Evolutionary conservation across 2,329 filamentous ascomycete species (phyloP), one percentile per base, ranked within the genome.

Genomic region (Colletotrichum sp.): DNA sequence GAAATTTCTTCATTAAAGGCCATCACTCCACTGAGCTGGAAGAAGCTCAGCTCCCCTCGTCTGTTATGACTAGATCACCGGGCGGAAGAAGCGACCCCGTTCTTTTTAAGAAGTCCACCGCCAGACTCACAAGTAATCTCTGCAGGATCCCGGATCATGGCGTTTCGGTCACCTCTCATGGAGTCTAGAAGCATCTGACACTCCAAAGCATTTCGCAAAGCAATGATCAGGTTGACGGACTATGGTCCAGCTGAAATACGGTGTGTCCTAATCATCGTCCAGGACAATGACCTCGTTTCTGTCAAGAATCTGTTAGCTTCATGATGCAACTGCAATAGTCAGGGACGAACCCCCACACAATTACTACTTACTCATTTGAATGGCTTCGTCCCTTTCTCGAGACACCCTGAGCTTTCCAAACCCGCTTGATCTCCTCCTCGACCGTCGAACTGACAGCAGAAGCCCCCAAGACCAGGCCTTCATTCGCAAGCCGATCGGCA

Each of bases 1-100:
- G 39, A 6, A 0, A 3, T n/a, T 44, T 44, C 8, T 44, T 12
- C 0, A 44, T 0, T 0, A 0, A 0, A n/a, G 18, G 18, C 18
- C 39, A 44, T 44, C 18, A 1, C 0, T 12, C 18, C 1, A 12
- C 9, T 1, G 0, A 1, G 39, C 39, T 44, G 18, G 5, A 0
- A 10, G 18, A n/a, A n/a, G 39, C 6, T 12, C 39, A 44, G 18
- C 2, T 9, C 1, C 9, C 39, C 12, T 12, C 5, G 5, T 2
- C 18, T 1, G 18, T 6, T 3, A 7, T 12, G 18, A 49, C 0
- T 49, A 49, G 18, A 0, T 6, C 39, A 6, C 39, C 9, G 39
- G 39, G 39, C 5, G 5, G 5, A 0, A 49, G 39, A n/a, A 12
- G 18, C 39, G 39, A n/a, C n/a, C n/a, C n/a, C n/a, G n/a, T n/a